Percentiles rank a stretch among this genome's conserved stretches.
phyloP scores from a whole-genome alignment of 257 asterid species.

The Coffea eugenioides region DNA sequence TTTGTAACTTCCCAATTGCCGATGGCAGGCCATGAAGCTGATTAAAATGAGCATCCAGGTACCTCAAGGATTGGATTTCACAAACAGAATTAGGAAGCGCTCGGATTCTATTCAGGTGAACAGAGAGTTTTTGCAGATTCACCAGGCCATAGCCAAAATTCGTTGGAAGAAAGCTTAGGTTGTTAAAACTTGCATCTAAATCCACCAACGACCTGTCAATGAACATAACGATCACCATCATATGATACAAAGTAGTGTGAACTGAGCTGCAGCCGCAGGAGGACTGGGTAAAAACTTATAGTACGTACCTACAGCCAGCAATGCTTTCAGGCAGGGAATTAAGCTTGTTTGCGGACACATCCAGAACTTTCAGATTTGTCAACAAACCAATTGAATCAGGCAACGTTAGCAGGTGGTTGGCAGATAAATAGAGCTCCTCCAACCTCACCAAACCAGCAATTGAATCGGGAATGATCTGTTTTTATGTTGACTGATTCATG shows the following conservation, averaged over 20 bases:
- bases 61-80: conserved; percentile 53
- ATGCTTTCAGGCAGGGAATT: conserved; percentile 62
- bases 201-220: conserved; percentile 51
- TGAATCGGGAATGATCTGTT: conserved; percentile 62
- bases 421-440: conserved; percentile 57
- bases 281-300: not conserved
- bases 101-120: conserved; percentile 51
- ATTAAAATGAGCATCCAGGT: conserved; percentile 60
- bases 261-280: not conserved
- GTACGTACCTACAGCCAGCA: conserved; percentile 53
- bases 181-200: conserved; percentile 65
- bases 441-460: conserved; percentile 48
- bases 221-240: not conserved
- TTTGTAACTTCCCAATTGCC: conserved; percentile 43
- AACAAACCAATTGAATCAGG: conserved; percentile 63
- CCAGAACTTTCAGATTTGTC: conserved; percentile 45
- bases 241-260: not conserved
- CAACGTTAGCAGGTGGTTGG: conserved; percentile 47
- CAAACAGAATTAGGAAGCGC: conserved; percentile 57
- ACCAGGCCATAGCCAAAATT: conserved; percentile 53
- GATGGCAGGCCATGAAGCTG: conserved; percentile 49
- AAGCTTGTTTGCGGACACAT: conserved; percentile 56
- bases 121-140: conserved; percentile 45
- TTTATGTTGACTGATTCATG: not conserved
- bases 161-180: conserved; percentile 49